A percentile compares a stretch with the other conserved stretches of the same genome.
Evolutionary conservation across 225 moss, liverwort and hornwort species (phyloP).

Genomic region (Lunularia cruciata): DNA sequence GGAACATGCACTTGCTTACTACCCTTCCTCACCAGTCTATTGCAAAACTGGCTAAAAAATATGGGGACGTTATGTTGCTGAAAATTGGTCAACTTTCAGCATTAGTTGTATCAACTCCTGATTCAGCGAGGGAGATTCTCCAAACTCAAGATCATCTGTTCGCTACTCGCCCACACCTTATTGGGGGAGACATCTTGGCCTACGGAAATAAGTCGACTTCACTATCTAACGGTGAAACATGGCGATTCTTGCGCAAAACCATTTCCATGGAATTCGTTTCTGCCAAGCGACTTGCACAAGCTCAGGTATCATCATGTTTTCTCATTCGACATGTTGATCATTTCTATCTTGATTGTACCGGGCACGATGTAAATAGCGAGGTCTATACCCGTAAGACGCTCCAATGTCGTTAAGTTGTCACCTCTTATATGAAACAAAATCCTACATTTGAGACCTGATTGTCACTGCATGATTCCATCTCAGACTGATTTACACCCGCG

Average conservation of each 20-base stretch:
- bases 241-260: constrained; percentile 58
- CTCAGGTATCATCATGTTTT: too few species aligned
- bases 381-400: too few species aligned
- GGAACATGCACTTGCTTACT: constrained; percentile 6
- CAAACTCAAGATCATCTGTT: constrained; percentile 51
- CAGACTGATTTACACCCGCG: too few species aligned
- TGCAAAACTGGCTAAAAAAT: constrained; percentile 12
- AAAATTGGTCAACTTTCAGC: constrained; percentile 30
- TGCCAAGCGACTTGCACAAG: constrained; percentile 14
- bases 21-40: constrained; percentile 14
- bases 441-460: too few species aligned
- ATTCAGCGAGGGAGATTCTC: constrained; percentile 42
- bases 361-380: too few species aligned
- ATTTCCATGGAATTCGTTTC: constrained; percentile 51
- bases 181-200: constrained; percentile 9
- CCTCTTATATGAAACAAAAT: background rate
- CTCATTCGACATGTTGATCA: too few species aligned
- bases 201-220: constrained; percentile 25
- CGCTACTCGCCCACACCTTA: constrained; percentile 29
- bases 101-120: constrained; percentile 47
- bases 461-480: too few species aligned
- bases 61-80: constrained; percentile 35
- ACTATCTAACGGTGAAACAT: constrained; percentile 34
- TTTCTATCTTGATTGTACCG: too few species aligned
- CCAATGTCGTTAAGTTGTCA: background rate